phyloP scores from a whole-genome alignment of 23 red algal species.

The Rhodosorus marinus region DNA sequence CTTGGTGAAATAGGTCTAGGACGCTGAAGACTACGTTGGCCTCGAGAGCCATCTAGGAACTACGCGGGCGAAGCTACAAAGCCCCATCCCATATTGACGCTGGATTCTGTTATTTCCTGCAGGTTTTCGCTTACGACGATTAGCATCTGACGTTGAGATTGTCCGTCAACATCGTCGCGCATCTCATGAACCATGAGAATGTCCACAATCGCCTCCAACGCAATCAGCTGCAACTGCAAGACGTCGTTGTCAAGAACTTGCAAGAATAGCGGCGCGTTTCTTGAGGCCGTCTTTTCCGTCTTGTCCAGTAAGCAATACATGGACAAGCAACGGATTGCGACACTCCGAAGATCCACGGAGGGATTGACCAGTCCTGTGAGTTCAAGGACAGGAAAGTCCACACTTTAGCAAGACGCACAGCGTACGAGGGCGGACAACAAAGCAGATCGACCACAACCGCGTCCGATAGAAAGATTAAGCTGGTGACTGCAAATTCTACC shows the following conservation, averaged over 20 bases:
- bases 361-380: slow-evolving; percentile 14
- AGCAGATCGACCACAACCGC: slow-evolving; percentile 10
- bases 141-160: not conserved
- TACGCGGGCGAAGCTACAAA: not conserved
- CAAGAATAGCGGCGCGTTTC: slow-evolving; percentile 28
- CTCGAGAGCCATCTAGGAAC: not conserved
- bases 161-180: slow-evolving; percentile 1
- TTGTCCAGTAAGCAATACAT: slow-evolving; percentile 35
- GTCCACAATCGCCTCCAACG: slow-evolving; percentile 22
- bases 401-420: slow-evolving; percentile 7
- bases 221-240: slow-evolving; percentile 18
- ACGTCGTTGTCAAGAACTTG: slow-evolving; percentile 15
- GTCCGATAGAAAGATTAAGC: slow-evolving; percentile 14
- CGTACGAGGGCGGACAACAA: slow-evolving; percentile 1
- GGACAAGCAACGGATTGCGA: slow-evolving; percentile 12
- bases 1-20: no score
- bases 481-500: slow-evolving; percentile 8
- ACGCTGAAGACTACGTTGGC: slow-evolving; percentile 4
- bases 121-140: not conserved
- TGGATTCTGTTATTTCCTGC: not conserved
- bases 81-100: not conserved
- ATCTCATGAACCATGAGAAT: slow-evolving; percentile 39
- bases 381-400: slow-evolving; percentile 12
- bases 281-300: slow-evolving; percentile 17
- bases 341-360: slow-evolving; percentile 14